These are phyloP conservation scores for Kodamaea sagamina DNA, from an alignment of 805 yeast species.

Conservation along the genomic window DNA sequence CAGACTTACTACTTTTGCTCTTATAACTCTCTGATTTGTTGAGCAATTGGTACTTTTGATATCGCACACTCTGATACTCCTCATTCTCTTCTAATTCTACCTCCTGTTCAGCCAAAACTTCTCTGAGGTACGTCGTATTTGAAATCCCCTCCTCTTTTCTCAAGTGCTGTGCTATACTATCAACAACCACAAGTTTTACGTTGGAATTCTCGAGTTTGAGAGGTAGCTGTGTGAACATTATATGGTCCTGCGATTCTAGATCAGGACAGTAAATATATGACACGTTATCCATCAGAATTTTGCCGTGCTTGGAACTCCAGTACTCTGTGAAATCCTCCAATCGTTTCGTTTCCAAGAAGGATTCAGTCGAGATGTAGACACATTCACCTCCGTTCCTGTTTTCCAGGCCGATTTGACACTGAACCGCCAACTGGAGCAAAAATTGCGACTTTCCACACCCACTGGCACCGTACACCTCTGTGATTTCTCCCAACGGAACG, in stretches of 20 bases:
- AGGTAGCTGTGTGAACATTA: constrained; percentile 70
- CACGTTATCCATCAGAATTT: constrained; percentile 38
- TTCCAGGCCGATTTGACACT: constrained; percentile 45
- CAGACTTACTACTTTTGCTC: constrained; percentile 20
- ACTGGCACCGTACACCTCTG: constrained; percentile 83
- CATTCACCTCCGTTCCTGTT: constrained; percentile 14
- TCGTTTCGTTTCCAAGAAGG: constrained; percentile 66
- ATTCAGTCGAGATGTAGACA: constrained; percentile 82
- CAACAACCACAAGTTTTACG: constrained; percentile 66
- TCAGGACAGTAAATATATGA: constrained; percentile 62
- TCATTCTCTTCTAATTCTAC: constrained; percentile 15
- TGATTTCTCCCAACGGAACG: constrained; percentile 29
- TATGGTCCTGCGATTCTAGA: constrained; percentile 72
- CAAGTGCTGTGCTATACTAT: constrained; percentile 81
- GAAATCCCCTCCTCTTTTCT: constrained; percentile 53
- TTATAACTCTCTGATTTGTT: constrained; percentile 28
- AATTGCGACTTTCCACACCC: constrained; percentile 88
- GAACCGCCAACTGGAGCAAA: constrained; percentile 61
- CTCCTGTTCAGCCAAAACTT: constrained; percentile 29
- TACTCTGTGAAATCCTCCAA: constrained; percentile 2
- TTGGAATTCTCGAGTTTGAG: constrained; percentile 24
- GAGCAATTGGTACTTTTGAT: constrained; percentile 22
- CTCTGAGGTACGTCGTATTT: constrained; percentile 36
- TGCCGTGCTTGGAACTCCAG: no score
- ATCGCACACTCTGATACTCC: constrained; percentile 19